Base-by-base conservation (phyloP, 2,329 filamentous ascomycete species). In the Colletotrichum phormii region DNA sequence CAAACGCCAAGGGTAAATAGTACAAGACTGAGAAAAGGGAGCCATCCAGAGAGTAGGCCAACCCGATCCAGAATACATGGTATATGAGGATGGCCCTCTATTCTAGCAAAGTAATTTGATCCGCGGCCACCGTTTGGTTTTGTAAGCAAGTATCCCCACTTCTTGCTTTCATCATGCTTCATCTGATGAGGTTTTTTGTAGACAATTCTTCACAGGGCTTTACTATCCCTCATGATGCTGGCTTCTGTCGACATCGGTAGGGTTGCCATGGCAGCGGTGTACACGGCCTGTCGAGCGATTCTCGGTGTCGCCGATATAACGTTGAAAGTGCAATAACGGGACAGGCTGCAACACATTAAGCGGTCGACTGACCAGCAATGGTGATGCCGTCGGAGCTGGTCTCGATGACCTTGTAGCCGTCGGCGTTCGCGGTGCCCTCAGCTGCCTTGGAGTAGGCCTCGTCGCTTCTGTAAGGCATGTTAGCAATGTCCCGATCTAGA, bases 391-490 rank as follows among this genome's bases (percentile, higher is more conserved):
- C 84, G 0, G 85, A 83, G 1, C 85, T 87, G n/a, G 94, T 97
- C 82, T 96, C 95, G 13, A 98, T 93, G 63, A 95, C 92, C 79
- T 90, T 90, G 80, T 95, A 97, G 0, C 86, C 88, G 62, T 89
- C 92, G 1, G 91, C 91, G 76, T 92, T 89, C 77, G 95, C 94
- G 61, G 94, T 82, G 0, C 95, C 95, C 78, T 90, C 93, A 72
- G 96, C 95, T 1, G 95, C 95, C 67, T 90, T 88, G 51, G 89
- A 89, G 75, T 91, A 92, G 0, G 90, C 90, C 37, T 86, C 87
- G 49, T 92, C 89, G 67, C 86, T 90, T 61, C 87, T 84, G 75
- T 54, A 15, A 8, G 12, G 71, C 8, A 46, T 26, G 24, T 42
- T 15, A 31, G 29, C 4, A 15, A 1, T 12, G 2, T 11, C 13